phyloP scores from a whole-genome alignment of 2,329 filamentous ascomycete genomes.

The Tolypocladium ophioglossoides region DNA sequence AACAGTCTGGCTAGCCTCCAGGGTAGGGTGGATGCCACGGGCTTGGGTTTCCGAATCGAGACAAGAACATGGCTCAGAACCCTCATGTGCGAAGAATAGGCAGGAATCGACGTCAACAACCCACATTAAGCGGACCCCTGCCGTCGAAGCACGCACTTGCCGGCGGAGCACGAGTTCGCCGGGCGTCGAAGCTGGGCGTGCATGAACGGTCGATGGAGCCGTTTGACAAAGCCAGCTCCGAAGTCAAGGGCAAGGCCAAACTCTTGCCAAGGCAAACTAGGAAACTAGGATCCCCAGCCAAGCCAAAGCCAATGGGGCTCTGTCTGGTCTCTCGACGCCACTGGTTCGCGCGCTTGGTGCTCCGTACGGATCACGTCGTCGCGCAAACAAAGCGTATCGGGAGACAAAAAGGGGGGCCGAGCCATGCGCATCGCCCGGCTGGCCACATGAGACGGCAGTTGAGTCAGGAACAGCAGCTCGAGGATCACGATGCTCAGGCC shows the following conservation, averaged over 20 bases:
- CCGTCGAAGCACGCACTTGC: too few relatives aligned
- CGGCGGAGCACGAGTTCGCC: neutral
- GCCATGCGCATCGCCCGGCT: neutral
- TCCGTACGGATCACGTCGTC: neutral
- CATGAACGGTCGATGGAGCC: neutral
- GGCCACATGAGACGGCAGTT: neutral
- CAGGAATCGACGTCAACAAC: too few relatives aligned
- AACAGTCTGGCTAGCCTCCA: too few relatives aligned
- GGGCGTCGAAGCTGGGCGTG: neutral
- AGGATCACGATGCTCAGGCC: neutral
- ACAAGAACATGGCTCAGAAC: too few relatives aligned
- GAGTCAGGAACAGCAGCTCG: neutral
- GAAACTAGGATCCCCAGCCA: neutral
- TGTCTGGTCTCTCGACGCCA: neutral
- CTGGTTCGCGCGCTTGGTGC: neutral
- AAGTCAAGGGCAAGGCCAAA: too few relatives aligned
- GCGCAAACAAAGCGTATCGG: neutral
- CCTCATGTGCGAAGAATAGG: neutral
- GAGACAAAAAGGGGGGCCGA: neutral
- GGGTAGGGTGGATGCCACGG: too few relatives aligned
- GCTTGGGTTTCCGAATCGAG: too few relatives aligned
- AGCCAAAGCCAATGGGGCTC: neutral
- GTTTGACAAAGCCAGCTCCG: neutral
- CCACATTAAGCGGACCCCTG: neutral
- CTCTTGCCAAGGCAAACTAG: neutral